These are phyloP conservation scores for Colletotrichum destructivum DNA, from an alignment of 2,329 filamentous ascomycete genomes.

Conservation along the genomic window DNA sequence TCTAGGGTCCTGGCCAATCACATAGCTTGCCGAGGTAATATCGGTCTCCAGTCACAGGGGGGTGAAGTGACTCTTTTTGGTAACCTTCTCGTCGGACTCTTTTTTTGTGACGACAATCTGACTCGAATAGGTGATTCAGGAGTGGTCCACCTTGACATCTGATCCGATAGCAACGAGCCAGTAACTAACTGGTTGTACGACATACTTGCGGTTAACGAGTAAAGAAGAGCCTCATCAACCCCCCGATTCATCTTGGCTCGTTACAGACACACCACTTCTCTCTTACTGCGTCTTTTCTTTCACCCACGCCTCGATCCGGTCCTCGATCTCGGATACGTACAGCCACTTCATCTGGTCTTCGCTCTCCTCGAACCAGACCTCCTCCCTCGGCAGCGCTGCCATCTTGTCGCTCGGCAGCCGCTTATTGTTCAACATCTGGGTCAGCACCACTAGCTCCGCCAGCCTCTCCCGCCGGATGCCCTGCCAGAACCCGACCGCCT, in stretches of 20 bases:
- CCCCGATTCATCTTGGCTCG: neutral
- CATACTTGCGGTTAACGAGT: neutral
- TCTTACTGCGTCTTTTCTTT: neutral
- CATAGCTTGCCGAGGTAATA: slow-evolving; percentile 33
- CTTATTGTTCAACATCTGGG: slow-evolving; percentile 62
- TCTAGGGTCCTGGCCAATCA: slow-evolving; percentile 22
- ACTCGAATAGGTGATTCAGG: slow-evolving; percentile 26
- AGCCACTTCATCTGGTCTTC: slow-evolving; percentile 55
- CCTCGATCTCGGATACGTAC: slow-evolving; percentile 57
- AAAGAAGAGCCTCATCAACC: neutral
- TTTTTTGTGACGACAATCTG: neutral
- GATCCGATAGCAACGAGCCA: neutral
- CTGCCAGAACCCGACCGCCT: slow-evolving; percentile 62
- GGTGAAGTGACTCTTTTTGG: slow-evolving; percentile 13
- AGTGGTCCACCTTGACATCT: neutral
- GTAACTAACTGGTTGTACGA: neutral
- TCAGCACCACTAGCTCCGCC: slow-evolving; percentile 63
- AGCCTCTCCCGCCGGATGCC: slow-evolving; percentile 62
- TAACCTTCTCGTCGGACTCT: slow-evolving; percentile 34
- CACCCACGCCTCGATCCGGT: slow-evolving; percentile 51
- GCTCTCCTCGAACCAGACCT: slow-evolving; percentile 42
- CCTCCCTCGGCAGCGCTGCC: slow-evolving; percentile 27
- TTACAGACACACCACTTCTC: too few species aligned
- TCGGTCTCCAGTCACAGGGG: neutral
- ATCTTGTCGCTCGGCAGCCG: slow-evolving; percentile 57